Evolutionary conservation across 176 grass and related monocot species (phyloP).

Genomic region (Chrysopogon serrulatus): DNA sequence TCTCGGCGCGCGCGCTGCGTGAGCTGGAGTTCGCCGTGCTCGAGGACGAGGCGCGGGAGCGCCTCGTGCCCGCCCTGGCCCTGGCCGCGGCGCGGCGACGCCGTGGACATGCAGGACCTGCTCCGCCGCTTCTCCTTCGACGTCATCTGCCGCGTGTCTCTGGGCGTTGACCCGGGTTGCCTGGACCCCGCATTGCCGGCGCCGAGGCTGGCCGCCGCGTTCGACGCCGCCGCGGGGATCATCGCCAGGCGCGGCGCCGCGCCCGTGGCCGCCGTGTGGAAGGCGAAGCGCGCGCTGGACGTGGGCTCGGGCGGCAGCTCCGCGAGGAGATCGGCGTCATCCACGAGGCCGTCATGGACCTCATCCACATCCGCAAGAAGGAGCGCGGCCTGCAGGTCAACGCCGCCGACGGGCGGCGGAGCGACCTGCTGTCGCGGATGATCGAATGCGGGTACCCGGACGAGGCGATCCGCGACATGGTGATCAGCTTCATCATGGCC

Average conservation of each 20-base stretch:
- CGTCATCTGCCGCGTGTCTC: slow-evolving; percentile 65
- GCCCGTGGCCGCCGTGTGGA: slow-evolving; percentile 74
- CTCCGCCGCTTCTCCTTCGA: slow-evolving; percentile 80
- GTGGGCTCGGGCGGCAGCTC: slow-evolving; percentile 54
- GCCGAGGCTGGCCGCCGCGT: slow-evolving; percentile 56
- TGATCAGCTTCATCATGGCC: slow-evolving; percentile 91
- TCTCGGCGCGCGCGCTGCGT: slow-evolving; percentile 64
- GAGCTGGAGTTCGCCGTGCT: slow-evolving; percentile 59
- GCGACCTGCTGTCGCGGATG: slow-evolving; percentile 81
- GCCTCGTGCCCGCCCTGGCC: slow-evolving; percentile 53
- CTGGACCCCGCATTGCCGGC: slow-evolving; percentile 44
- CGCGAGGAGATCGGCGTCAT: slow-evolving; percentile 56
- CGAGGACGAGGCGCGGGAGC: slow-evolving; percentile 39
- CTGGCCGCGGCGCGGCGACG: slow-evolving; percentile 21
- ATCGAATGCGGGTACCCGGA: slow-evolving; percentile 60
- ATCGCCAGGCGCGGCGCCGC: slow-evolving; percentile 65
- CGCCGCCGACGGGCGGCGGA: background rate
- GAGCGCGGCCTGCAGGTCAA: slow-evolving; percentile 20
- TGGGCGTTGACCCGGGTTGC: slow-evolving; percentile 66
- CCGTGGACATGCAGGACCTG: slow-evolving; percentile 77
- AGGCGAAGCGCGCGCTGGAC: slow-evolving; percentile 59
- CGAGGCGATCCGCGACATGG: slow-evolving; percentile 88
- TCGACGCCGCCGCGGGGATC: slow-evolving; percentile 69
- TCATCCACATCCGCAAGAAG: slow-evolving; percentile 53
- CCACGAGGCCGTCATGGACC: slow-evolving; percentile 48